phyloP scores from a whole-genome alignment of 2,329 filamentous ascomycete species.

The Talaromyces albobiverticillius region DNA sequence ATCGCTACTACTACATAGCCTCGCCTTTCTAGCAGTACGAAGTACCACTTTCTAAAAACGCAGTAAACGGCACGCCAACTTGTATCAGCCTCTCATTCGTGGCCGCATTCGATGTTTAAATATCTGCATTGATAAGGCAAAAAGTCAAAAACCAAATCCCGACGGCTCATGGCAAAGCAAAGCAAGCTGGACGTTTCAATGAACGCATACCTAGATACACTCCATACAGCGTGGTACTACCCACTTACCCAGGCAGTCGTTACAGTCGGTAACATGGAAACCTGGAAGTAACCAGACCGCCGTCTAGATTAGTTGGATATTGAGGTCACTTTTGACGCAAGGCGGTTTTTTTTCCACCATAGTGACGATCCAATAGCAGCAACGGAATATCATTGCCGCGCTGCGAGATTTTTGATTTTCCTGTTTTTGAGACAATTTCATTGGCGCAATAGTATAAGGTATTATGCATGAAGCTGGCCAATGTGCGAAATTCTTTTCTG shows the following conservation, averaged over 20 bases:
- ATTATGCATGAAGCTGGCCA: not conserved
- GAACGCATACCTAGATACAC: too few species aligned
- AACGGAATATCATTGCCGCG: not conserved
- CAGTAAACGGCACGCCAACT: too few species aligned
- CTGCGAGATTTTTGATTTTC: not conserved
- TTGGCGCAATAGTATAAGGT: not conserved
- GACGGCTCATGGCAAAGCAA: too few species aligned
- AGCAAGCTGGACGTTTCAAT: too few species aligned
- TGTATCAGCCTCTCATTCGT: too few species aligned
- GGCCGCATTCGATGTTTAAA: too few species aligned
- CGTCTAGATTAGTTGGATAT: not conserved
- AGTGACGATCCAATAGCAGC: slow-evolving; percentile 2
- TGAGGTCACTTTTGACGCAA: slow-evolving; percentile 1
- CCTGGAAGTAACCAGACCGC: not conserved
- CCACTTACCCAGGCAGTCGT: too few species aligned
- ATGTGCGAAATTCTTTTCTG: not conserved
- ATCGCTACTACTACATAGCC: not conserved
- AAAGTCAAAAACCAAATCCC: too few species aligned
- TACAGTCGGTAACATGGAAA: too few species aligned
- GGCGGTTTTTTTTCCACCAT: not conserved
- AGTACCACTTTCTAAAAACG: too few species aligned
- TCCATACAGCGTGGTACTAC: too few species aligned
- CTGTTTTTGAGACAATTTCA: not conserved
- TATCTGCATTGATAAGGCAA: too few species aligned
- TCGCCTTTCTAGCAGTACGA: not conserved